These are phyloP conservation scores for Diospyros lotus DNA, from an alignment of 148 eudicot species.

Conservation along the genomic window DNA sequence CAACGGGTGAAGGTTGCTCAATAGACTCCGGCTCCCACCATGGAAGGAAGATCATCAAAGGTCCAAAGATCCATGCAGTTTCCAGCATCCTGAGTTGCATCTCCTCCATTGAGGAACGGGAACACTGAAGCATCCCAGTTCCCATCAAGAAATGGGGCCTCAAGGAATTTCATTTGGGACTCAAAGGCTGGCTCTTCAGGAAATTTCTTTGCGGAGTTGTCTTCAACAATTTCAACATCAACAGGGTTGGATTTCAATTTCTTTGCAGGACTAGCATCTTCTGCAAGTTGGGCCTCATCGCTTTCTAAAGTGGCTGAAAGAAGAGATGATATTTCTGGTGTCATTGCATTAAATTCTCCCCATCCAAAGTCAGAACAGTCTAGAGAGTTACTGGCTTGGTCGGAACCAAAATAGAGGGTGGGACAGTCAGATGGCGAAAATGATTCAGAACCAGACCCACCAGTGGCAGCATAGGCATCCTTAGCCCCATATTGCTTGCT, in stretches of 20 bases:
- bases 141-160: conserved; percentile 60
- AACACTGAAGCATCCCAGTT: conserved; percentile 66
- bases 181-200: conserved; percentile 54
- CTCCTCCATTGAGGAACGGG: conserved; percentile 53
- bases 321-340: conserved; percentile 77
- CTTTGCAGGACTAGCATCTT: conserved; percentile 47
- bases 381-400: conserved; percentile 73
- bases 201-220: conserved; percentile 22
- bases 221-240: conserved; percentile 30
- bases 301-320: conserved; percentile 47
- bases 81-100: conserved; percentile 42
- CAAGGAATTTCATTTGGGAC: conserved; percentile 55
- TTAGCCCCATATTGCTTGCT: conserved; percentile 27
- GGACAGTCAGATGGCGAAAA: conserved; percentile 29
- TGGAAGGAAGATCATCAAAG: conserved; percentile 52
- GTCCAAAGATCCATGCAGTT: conserved; percentile 60
- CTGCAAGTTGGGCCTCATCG: conserved; percentile 37
- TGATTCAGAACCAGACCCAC: conserved; percentile 27
- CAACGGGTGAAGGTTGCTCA: conserved; percentile 29
- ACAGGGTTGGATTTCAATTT: conserved; percentile 40
- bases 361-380: conserved; percentile 70
- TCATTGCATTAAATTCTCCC: conserved; percentile 57
- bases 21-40: conserved; percentile 33
- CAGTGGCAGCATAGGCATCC: conserved; percentile 19
- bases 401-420: conserved; percentile 47